Conservation (phyloP, 352 stramenopile genomes). For the Plasmopara muralis region DNA sequence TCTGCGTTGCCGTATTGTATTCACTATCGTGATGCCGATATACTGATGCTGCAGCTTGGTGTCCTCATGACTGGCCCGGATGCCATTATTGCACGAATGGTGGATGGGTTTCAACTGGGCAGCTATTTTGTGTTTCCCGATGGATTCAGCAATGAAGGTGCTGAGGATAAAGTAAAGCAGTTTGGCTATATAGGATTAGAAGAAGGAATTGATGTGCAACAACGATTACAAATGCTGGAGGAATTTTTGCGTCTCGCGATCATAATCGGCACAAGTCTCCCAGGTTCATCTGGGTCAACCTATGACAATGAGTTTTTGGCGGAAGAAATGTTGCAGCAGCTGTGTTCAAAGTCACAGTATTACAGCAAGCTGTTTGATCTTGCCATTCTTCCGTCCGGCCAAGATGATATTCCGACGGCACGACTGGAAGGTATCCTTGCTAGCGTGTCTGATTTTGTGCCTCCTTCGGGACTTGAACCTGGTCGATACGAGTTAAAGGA, state of each 20-base stretch:
- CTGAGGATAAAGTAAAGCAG: conserved; percentile 18
- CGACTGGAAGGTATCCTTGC: conserved; percentile 56
- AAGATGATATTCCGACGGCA: conserved; percentile 71
- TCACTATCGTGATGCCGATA: conserved; percentile 77
- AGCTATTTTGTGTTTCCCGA: conserved; percentile 46
- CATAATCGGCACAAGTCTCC: conserved; percentile 66
- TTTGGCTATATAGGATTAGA: conserved; percentile 49
- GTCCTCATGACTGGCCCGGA: conserved; percentile 61
- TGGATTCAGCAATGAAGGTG: conserved; percentile 3
- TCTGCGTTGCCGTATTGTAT: conserved; percentile 82
- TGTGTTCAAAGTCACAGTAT: conserved; percentile 62
- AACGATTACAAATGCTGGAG: conserved; percentile 73
- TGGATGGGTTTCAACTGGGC: conserved; percentile 74
- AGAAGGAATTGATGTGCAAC: conserved; percentile 60
- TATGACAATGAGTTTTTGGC: conserved; percentile 72
- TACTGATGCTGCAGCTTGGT: conserved; percentile 73
- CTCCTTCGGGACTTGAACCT: conserved; percentile 66
- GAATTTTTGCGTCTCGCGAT: conserved; percentile 80
- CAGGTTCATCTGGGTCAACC: conserved; percentile 38
- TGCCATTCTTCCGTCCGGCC: conserved; percentile 69
- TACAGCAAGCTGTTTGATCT: conserved; percentile 83
- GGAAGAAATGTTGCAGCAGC: conserved; percentile 82
- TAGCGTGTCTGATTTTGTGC: conserved; percentile 66
- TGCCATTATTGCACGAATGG: conserved; percentile 51
- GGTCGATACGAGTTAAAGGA: conserved; percentile 77